Evolutionary conservation across 805 yeast species (phyloP).

Genomic region (Clavispora santaluciae): DNA sequence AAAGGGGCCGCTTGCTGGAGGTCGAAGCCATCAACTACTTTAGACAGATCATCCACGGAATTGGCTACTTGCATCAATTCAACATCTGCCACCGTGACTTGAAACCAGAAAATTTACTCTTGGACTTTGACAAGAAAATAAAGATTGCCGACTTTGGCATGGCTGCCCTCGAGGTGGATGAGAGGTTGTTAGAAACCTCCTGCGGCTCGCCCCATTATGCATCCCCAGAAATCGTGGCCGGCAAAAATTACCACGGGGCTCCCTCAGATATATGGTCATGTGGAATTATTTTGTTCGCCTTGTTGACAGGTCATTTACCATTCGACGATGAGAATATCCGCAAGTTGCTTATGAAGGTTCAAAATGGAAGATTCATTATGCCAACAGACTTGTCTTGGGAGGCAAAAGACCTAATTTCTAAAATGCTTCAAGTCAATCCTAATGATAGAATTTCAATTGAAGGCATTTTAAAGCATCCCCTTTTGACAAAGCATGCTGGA

Average conservation of each 20-base stretch:
- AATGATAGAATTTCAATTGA: conserved; percentile 69
- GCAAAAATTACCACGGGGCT: conserved; percentile 91
- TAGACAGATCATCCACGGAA: conserved; percentile 78
- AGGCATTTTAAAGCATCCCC: conserved; percentile 75
- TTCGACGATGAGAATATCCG: conserved; percentile 96
- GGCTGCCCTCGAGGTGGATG: conserved; percentile 92
- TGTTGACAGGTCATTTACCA: conserved; percentile 91
- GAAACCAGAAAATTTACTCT: conserved; percentile 72
- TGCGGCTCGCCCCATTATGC: conserved; percentile 99
- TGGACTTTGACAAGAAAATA: conserved; percentile 81
- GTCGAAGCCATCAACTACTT: conserved; percentile 87
- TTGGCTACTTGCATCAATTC: conserved; percentile 77
- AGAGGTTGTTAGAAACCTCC: conserved; percentile 81
- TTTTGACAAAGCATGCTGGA: conserved; percentile 58
- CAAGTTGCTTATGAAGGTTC: conserved; percentile 81
- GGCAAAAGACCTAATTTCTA: conserved; percentile 78
- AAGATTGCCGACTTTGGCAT: conserved; percentile 98
- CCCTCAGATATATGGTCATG: conserved; percentile 98
- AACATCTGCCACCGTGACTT: conserved; percentile 86
- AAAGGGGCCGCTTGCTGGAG: conserved; percentile 84
- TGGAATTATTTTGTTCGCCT: conserved; percentile 90
- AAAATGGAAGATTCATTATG: conserved; percentile 80
- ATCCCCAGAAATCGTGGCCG: conserved; percentile 96
- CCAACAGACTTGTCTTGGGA: conserved; percentile 75
- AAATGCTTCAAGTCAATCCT: conserved; percentile 83